A percentile compares a stretch with the other conserved stretches of the same genome.
These are phyloP conservation scores for Babesia ovata DNA, from an alignment of 169 alveolate genomes.

Conservation along the genomic window DNA sequence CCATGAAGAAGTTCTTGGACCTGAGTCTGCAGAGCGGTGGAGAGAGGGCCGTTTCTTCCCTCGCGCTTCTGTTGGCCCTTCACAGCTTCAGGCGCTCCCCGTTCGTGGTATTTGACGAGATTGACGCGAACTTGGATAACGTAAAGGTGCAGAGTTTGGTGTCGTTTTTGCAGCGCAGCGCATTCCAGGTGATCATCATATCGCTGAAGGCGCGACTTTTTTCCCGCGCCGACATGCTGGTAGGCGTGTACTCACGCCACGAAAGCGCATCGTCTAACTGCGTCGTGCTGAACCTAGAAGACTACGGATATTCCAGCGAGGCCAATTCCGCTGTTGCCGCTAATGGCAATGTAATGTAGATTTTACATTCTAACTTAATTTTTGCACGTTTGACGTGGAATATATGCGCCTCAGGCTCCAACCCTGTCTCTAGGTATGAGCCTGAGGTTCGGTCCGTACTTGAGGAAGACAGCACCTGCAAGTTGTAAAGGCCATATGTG, in stretches of 20 bases:
- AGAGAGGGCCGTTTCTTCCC: slow-evolving; percentile 94
- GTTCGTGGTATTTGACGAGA: slow-evolving; percentile 90
- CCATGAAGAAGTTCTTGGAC: slow-evolving; percentile 75
- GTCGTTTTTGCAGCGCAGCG: slow-evolving; percentile 73
- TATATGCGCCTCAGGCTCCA: slow-evolving; percentile 60
- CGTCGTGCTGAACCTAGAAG: slow-evolving; percentile 73
- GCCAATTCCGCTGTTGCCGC: not conserved
- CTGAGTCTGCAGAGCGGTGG: slow-evolving; percentile 89
- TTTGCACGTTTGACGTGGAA: not conserved
- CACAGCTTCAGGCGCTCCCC: slow-evolving; percentile 89
- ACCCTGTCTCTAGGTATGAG: slow-evolving; percentile 92
- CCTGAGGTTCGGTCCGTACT: slow-evolving; percentile 88
- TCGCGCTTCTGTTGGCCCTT: slow-evolving; percentile 88
- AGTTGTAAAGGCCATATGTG: no score
- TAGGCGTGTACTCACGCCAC: slow-evolving; percentile 81
- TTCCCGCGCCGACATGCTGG: slow-evolving; percentile 81
- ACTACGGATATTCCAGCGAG: slow-evolving; percentile 34
- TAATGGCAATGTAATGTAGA: not conserved
- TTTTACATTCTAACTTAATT: not conserved
- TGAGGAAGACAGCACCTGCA: slow-evolving; percentile 81
- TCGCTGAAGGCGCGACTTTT: slow-evolving; percentile 85
- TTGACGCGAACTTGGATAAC: slow-evolving; percentile 91
- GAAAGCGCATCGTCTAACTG: slow-evolving; percentile 73
- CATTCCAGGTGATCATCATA: slow-evolving; percentile 82
- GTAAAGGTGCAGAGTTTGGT: slow-evolving; percentile 82